Evolutionary conservation across 176 grass and related monocot genomes (phyloP).

Genomic region (Paspalum vaginatum): DNA sequence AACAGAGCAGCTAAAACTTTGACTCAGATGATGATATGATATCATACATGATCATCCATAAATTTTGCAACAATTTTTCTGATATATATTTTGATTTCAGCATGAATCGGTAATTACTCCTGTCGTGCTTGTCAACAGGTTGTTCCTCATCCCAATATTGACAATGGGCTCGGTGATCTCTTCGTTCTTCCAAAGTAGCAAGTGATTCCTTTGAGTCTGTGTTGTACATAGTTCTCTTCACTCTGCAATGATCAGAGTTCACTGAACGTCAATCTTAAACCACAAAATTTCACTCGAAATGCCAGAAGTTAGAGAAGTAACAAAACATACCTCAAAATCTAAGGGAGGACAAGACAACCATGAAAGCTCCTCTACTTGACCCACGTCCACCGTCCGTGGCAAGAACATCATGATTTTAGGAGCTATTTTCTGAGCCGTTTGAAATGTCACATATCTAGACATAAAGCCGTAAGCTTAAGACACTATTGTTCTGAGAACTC

Average conservation of each 20-base stretch:
- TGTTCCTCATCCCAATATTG: background rate
- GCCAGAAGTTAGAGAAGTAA: background rate
- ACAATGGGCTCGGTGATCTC: background rate
- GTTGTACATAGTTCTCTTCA: slow-evolving; percentile 49
- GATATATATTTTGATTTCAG: background rate
- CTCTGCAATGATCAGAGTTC: slow-evolving; percentile 35
- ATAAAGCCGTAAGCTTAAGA: background rate
- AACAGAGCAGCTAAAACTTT: background rate
- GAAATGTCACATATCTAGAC: slow-evolving; percentile 53
- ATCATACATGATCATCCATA: background rate
- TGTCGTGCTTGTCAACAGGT: background rate
- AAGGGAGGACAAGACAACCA: slow-evolving; percentile 69
- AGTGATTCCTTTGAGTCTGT: slow-evolving; percentile 58
- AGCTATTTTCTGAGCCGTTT: slow-evolving; percentile 62
- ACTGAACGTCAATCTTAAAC: background rate
- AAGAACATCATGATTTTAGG: slow-evolving; percentile 69
- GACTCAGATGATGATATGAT: background rate
- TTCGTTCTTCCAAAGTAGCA: slow-evolving; percentile 52
- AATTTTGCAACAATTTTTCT: background rate
- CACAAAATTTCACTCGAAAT: background rate
- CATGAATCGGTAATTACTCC: background rate
- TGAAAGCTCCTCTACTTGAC: slow-evolving; percentile 67
- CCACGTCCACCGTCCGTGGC: slow-evolving; percentile 60
- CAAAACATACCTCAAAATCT: slow-evolving; percentile 51
- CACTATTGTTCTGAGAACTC: background rate